Base-by-base conservation (phyloP, 768 basidiomycete species). In the Phlebiopsis flavidoalba region DNA sequence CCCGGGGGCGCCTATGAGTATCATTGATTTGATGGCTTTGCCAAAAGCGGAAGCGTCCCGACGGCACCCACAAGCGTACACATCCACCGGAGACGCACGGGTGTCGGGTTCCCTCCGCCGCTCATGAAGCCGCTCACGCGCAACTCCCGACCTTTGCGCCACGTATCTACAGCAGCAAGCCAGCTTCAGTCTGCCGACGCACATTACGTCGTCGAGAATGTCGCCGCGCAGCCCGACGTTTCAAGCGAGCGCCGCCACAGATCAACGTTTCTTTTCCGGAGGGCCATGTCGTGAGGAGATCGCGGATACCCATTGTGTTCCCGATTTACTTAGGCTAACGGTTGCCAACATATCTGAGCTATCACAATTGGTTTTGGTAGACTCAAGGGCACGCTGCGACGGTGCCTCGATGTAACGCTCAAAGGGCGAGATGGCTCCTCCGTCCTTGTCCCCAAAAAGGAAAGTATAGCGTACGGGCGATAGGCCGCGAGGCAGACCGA, bases 51-150 rank as follows among this genome's bases (percentile, higher is more conserved):
- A 36, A 26, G 50, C 50, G 53, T 17, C 40, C 40, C 33, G 53
- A 33, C 53, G 53, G 53, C 53, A 54, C 53, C 37, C 54, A 55
- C 54, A 55, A 55, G 54, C 35, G 15, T 45, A 43, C 14, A 55
- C 54, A 55, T 26, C 21, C n/a, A 45, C 37, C 43, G 35, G 53
- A n/a, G n/a, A 22, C 53, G 33, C 12, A 17, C 36, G 36, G 53
- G 17, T 35, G 52, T 8, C 35, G 33, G 5, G 8, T 8, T 53
- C 52, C 17, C 33, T 36, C 10, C 10, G 40, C 17, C 17, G 40
- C 40, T 10, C 11, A 12, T 12, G 40, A n/a, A n/a, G n/a, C 40
- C 40, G 40, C 26, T 31, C 2, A 31, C 6, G 10, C 40, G 12
- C 40, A 43, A 17, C 40, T 43, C 40, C 10, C 40, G 3, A 43